Evolutionary conservation across 192 early-diverging fungal genomes (phyloP).

Genomic region (Dissophora globulifera): DNA sequence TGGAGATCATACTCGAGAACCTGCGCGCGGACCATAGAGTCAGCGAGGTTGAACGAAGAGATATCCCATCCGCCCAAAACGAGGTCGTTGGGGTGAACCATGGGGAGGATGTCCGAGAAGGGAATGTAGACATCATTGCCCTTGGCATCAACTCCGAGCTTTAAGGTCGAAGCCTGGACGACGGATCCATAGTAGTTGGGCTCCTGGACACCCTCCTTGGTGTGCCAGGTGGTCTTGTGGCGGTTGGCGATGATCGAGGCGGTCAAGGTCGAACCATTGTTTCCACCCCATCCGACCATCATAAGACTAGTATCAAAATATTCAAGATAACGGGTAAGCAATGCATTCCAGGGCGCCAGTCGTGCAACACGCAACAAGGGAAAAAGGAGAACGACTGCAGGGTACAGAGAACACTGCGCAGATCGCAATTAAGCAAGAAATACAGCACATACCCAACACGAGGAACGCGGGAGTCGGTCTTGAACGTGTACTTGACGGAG

Average conservation of each 20-base stretch:
- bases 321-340: too few species aligned
- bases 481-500: slow-evolving; percentile 90
- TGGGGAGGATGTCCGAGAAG: slow-evolving; percentile 92
- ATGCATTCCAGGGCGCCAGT: slow-evolving; percentile 32
- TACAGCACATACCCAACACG: slow-evolving; percentile 74
- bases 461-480: slow-evolving; percentile 84
- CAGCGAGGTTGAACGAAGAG: slow-evolving; percentile 83
- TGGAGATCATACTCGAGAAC: slow-evolving; percentile 98
- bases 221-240: slow-evolving; percentile 87
- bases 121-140: slow-evolving; percentile 94
- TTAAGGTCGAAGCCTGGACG: slow-evolving; percentile 95
- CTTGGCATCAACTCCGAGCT: slow-evolving; percentile 87
- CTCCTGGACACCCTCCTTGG: slow-evolving; percentile 89
- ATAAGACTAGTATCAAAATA: too few species aligned
- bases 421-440: neutral
- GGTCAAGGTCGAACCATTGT: slow-evolving; percentile 98
- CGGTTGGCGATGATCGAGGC: slow-evolving; percentile 97
- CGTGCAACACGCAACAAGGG: neutral
- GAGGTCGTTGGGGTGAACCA: slow-evolving; percentile 96
- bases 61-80: slow-evolving; percentile 99
- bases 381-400: too few species aligned
- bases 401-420: too few species aligned
- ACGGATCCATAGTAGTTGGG: slow-evolving; percentile 99
- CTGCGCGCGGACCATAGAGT: slow-evolving; percentile 94
- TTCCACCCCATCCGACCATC: slow-evolving; percentile 99